Base-by-base conservation (phyloP, 352 stramenopile genomes). In the Phytophthora pluvialis region DNA sequence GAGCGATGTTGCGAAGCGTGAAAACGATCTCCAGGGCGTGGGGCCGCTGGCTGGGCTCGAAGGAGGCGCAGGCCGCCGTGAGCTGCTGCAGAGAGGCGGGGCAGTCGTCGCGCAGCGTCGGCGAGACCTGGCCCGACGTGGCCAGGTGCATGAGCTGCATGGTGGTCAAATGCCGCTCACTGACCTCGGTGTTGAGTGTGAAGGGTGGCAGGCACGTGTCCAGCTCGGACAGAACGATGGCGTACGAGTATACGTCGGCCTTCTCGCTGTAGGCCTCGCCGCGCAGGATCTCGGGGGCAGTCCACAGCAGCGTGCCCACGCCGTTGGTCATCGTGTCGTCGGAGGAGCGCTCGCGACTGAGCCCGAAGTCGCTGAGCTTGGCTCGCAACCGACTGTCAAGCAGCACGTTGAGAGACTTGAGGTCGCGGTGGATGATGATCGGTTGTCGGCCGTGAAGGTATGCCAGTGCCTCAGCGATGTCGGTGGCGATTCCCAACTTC, bases 321-420 rank as follows among this genome's bases (percentile, higher is more conserved):
- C 80, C 80, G 42, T 70, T 82, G 3, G 78, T 89, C 80, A 89
- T 89, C n/a, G 80, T 86, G 47, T 89, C 71, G 16, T 88, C 78
- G 33, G 79, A 76, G 5, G 76, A 83, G 5, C 73, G 66, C 51
- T 85, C 75, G 18, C 80, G 80, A 25, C 76, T 85, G 38, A 88
- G 61, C 0, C 78, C 80, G 58, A 89, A 89, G 50, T 88, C 80
- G 36, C 66, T 86, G 35, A 90, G 58, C 49, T 91, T 91, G 16
- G 83, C 81, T 9, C 72, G 65, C 13, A 89, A 45, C 9, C 64
- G 48, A 7, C 49, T 72, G 11, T 73, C 73, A 7, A 91, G 67
- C 39, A 90, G 54, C 0, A 91, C 68, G 43, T 91, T 91, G 48
- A 83, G 63, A 9, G 81, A 89, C 56, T 90, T 92, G 58, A 88